Percentiles rank a stretch among this genome's conserved stretches.
These are phyloP conservation scores for Gossypium aridum DNA, from an alignment of 441 rosid genomes.

Conservation along the genomic window DNA sequence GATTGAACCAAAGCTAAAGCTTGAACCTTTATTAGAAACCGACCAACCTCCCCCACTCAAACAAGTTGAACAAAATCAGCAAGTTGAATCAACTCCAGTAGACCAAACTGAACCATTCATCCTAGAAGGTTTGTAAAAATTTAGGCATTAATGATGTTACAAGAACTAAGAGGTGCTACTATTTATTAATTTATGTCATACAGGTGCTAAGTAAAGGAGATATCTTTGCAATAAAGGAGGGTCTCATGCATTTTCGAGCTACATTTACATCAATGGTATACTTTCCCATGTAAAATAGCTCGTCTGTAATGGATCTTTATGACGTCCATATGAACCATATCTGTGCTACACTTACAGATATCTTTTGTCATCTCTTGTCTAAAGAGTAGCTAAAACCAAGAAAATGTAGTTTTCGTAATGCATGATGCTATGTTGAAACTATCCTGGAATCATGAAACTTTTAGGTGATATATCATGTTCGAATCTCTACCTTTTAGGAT, in stretches of 20 bases:
- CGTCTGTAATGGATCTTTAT: neutral
- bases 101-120: slow-evolving; percentile 62
- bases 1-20: slow-evolving; percentile 25
- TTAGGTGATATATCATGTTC: too few relatives aligned
- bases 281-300: slow-evolving; percentile 7
- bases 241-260: slow-evolving; percentile 25
- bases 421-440: neutral
- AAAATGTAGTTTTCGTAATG: neutral
- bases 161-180: slow-evolving; percentile 17
- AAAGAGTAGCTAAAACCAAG: neutral
- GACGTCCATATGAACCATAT: neutral
- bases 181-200: slow-evolving; percentile 45
- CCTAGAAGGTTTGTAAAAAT: slow-evolving; percentile 91
- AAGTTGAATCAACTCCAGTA: slow-evolving; percentile 30
- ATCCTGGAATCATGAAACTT: neutral
- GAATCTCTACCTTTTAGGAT: neutral
- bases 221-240: slow-evolving; percentile 38
- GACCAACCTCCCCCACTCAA: slow-evolving; percentile 24
- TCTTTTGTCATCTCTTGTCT: neutral
- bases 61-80: slow-evolving; percentile 33
- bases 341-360: neutral
- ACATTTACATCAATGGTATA: neutral
- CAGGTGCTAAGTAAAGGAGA: slow-evolving; percentile 67
- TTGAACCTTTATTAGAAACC: slow-evolving; percentile 35
- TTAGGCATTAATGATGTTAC: slow-evolving; percentile 31